Conservation (phyloP, 2,329 filamentous ascomycete genomes). For the Neospermospora avenae region DNA sequence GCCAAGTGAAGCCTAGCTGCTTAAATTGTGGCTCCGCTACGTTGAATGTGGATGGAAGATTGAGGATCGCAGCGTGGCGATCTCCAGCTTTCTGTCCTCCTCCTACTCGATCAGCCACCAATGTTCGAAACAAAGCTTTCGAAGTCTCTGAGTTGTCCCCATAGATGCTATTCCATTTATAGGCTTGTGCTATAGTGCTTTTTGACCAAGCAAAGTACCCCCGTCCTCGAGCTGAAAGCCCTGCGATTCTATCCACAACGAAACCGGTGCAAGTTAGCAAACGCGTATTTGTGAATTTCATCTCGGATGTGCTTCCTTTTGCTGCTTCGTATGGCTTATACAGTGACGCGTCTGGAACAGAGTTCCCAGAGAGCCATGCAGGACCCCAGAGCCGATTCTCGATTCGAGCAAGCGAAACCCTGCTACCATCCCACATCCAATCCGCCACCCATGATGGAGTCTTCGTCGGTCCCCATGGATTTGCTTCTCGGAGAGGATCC, state of each 20-base stretch:
- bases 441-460: constrained; percentile 19
- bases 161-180: constrained; percentile 5
- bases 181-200: constrained; percentile 11
- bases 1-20: constrained; percentile 12
- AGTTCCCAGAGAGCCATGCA: neutral
- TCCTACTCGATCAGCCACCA: constrained; percentile 13
- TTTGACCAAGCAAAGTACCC: constrained; percentile 16
- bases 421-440: constrained; percentile 17
- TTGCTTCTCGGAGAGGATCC: constrained; percentile 16
- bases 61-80: constrained; percentile 6
- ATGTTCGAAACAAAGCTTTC: constrained; percentile 15
- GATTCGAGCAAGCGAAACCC: constrained; percentile 4
- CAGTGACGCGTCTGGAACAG: neutral
- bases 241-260: constrained; percentile 14
- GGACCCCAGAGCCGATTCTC: constrained; percentile 10
- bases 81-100: constrained; percentile 1
- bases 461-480: constrained; percentile 12
- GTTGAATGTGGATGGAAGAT: constrained; percentile 10
- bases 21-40: constrained; percentile 7
- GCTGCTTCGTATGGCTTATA: constrained; percentile 11
- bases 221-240: constrained; percentile 12
- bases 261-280: constrained; percentile 17
- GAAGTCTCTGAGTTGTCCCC: neutral
- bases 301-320: neutral
- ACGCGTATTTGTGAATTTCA: constrained; percentile 9